These are phyloP conservation scores for Euclidium syriacum DNA, from an alignment of 345 rosid genomes.

Conservation along the genomic window DNA sequence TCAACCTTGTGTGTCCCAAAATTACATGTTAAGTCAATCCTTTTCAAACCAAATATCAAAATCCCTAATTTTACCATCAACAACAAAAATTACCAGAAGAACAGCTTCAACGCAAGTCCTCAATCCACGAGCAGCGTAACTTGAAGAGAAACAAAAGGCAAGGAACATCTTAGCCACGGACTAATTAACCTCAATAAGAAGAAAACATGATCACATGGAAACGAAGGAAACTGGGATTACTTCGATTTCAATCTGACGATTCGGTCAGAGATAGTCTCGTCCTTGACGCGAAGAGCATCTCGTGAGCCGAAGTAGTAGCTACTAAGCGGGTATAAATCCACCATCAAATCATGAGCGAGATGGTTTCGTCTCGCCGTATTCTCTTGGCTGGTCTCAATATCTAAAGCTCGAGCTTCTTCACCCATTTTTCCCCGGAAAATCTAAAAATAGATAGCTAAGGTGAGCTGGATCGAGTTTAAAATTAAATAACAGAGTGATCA, in stretches of 20 bases:
- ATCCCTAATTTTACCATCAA: neutral
- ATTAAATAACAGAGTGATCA: neutral
- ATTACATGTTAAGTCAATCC: neutral
- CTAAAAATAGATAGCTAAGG: neutral
- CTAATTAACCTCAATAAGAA: neutral
- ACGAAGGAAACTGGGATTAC: conserved; percentile 25
- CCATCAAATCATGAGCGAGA: conserved; percentile 11
- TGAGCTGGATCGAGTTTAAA: neutral
- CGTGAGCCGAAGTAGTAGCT: conserved; percentile 79
- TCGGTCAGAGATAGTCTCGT: conserved; percentile 51
- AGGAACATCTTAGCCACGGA: neutral
- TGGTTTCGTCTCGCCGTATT: conserved; percentile 4
- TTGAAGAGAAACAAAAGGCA: conserved; percentile 10
- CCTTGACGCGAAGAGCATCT: conserved; percentile 49
- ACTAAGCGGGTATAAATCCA: conserved; percentile 63
- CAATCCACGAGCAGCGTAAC: conserved; percentile 68
- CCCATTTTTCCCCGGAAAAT: conserved; percentile 15
- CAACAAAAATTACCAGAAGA: conserved; percentile 47
- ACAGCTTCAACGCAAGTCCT: conserved; percentile 83
- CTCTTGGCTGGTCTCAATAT: conserved; percentile 5
- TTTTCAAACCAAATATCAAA: neutral
- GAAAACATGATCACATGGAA: neutral
- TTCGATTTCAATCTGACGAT: conserved; percentile 59
- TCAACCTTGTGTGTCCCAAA: conserved; percentile 52
- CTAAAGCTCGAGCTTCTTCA: conserved; percentile 26